Conservation (phyloP, 345 rosid genomes). For the Luvunga scandens region DNA sequence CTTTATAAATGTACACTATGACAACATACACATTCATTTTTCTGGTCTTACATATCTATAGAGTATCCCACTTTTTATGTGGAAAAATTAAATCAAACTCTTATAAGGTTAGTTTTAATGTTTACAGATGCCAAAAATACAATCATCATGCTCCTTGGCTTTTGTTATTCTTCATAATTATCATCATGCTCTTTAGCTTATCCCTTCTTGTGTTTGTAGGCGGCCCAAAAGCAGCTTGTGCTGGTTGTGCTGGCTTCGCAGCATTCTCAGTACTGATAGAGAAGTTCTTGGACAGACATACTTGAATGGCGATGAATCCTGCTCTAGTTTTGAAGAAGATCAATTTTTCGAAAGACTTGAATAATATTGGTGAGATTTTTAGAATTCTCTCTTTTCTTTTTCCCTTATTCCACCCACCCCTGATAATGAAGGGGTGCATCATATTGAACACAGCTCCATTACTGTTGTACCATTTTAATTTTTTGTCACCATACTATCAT, state of each 20-base stretch:
- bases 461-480: conserved; percentile 5
- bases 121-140: neutral
- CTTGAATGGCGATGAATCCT: conserved; percentile 29
- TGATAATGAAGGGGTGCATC: neutral
- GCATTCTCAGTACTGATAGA: conserved; percentile 92
- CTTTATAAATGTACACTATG: neutral
- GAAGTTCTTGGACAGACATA: conserved; percentile 82
- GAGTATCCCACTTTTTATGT: neutral
- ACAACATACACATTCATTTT: neutral
- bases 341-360: neutral
- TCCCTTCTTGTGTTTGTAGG: conserved; percentile 32
- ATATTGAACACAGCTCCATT: neutral
- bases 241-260: conserved; percentile 92
- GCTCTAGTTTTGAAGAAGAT: neutral
- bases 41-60: neutral
- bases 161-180: neutral
- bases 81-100: neutral
- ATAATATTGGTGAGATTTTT: too few relatives aligned
- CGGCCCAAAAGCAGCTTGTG: conserved; percentile 89
- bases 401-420: neutral
- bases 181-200: too few relatives aligned
- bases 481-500: neutral
- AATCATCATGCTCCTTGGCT: neutral
- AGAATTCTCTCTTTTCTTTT: neutral
- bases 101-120: neutral